Percentiles rank a stretch among this genome's conserved stretches.
These are phyloP conservation scores for Rubroboletus satanas DNA, from an alignment of 768 basidiomycete genomes.

Conservation along the genomic window DNA sequence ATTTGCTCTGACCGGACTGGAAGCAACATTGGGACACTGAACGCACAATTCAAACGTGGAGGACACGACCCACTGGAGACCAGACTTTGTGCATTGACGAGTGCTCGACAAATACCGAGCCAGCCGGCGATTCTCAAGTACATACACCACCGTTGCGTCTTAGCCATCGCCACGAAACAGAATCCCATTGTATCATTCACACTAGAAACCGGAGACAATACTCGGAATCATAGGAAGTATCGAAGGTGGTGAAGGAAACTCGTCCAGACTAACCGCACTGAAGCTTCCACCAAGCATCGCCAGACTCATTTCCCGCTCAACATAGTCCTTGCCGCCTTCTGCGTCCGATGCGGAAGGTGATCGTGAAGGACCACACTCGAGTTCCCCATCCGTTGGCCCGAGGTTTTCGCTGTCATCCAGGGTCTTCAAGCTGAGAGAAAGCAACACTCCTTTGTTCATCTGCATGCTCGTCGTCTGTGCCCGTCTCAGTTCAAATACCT, in stretches of 20 bases:
- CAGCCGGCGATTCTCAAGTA: neutral
- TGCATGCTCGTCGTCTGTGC: slow-evolving; percentile 50
- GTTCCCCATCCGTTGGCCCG: slow-evolving; percentile 1
- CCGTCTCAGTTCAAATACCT: slow-evolving; percentile 42
- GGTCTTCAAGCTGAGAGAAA: slow-evolving; percentile 29
- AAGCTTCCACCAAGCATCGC: slow-evolving; percentile 33
- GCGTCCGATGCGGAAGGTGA: neutral
- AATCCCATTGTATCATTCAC: neutral
- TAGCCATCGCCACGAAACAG: neutral
- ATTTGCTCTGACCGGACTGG: neutral
- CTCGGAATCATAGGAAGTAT: slow-evolving; percentile 31
- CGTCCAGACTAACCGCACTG: slow-evolving; percentile 42
- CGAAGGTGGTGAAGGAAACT: slow-evolving; percentile 45
- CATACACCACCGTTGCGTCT: neutral
- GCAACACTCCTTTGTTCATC: slow-evolving; percentile 44
- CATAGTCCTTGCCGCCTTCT: slow-evolving; percentile 11
- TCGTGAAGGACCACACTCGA: neutral
- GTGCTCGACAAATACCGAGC: neutral
- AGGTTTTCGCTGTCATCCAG: slow-evolving; percentile 1
- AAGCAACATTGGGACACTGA: neutral
- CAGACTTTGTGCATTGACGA: neutral
- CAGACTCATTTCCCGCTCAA: slow-evolving; percentile 16
- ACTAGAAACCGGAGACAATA: slow-evolving; percentile 26
- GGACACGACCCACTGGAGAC: neutral
- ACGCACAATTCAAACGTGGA: neutral